Evolutionary conservation across 345 rosid genomes (phyloP).

Genomic region (Schrenkiella parvula): DNA sequence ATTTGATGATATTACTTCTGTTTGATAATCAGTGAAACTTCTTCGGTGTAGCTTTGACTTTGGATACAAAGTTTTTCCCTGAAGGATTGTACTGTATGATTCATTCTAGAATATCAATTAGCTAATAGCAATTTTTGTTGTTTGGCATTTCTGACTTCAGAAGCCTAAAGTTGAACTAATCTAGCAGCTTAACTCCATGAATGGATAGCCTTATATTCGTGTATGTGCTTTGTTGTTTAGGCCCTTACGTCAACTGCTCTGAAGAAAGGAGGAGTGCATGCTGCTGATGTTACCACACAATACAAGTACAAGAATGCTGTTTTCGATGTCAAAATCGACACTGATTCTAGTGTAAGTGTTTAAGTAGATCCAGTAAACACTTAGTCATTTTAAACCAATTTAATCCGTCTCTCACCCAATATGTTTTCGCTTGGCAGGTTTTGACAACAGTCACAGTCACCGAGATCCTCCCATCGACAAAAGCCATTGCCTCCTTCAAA

Average conservation of each 20-base stretch:
- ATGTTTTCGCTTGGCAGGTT: constrained; percentile 43
- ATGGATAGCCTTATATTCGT: neutral
- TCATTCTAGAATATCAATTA: neutral
- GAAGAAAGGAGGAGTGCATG: constrained; percentile 74
- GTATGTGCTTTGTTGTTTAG: constrained; percentile 37
- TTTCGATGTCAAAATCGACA: constrained; percentile 77
- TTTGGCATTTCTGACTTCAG: neutral
- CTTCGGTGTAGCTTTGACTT: neutral
- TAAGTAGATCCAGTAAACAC: neutral
- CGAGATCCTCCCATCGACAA: constrained; percentile 80
- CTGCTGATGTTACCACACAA: constrained; percentile 70
- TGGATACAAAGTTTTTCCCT: neutral
- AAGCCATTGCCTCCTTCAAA: constrained; percentile 71
- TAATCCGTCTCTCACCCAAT: neutral
- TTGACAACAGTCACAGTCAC: constrained; percentile 60
- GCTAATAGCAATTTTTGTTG: neutral
- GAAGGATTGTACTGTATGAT: neutral
- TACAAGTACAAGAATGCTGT: constrained; percentile 71
- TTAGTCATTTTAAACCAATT: neutral
- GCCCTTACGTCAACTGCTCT: constrained; percentile 73
- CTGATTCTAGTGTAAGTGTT: constrained; percentile 69
- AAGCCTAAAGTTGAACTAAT: neutral
- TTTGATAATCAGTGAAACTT: neutral
- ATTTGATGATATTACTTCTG: neutral
- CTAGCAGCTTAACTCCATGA: neutral